phyloP scores from a whole-genome alignment of 1,284 basidiomycete genomes.

The Moesziomyces globuligerus region DNA sequence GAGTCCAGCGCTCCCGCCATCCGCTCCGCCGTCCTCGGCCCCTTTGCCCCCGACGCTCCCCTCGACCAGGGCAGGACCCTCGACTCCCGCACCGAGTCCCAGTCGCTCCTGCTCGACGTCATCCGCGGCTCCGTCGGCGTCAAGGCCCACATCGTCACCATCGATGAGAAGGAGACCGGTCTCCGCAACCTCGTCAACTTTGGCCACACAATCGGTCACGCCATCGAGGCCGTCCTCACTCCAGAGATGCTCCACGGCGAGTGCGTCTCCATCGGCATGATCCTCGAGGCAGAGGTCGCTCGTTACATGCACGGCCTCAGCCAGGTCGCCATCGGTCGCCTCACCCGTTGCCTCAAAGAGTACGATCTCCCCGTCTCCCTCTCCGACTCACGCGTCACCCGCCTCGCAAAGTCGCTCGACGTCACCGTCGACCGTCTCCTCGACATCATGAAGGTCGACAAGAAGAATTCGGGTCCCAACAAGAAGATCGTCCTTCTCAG shows the following conservation, averaged over 20 bases:
- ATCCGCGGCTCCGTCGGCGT: conserved; percentile 66
- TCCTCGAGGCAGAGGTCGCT: conserved; percentile 65
- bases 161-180: conserved; percentile 67
- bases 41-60: conserved; percentile 42
- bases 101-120: conserved; percentile 65
- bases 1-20: conserved; percentile 62
- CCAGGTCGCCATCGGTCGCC: conserved; percentile 63
- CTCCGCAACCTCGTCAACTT: conserved; percentile 67
- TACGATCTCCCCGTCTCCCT: conserved; percentile 64
- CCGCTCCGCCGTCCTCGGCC: conserved; percentile 61
- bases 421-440: conserved; percentile 85
- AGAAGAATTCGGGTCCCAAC: conserved; percentile 88
- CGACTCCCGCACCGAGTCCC: conserved; percentile 57
- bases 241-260: conserved; percentile 66
- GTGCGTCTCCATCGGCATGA: conserved; percentile 66
- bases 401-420: conserved; percentile 76
- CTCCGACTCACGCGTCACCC: conserved; percentile 64
- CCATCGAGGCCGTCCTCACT: conserved; percentile 66
- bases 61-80: conserved; percentile 57
- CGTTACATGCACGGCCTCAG: conserved; percentile 61
- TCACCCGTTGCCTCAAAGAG: conserved; percentile 59
- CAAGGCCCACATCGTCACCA: conserved; percentile 66
- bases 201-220: conserved; percentile 66
- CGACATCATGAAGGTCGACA: conserved; percentile 92
- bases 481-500: conserved; percentile 95